These are phyloP conservation scores for Nicotiana sylvestris DNA, from an alignment of 257 asterid genomes.

Conservation along the genomic window DNA sequence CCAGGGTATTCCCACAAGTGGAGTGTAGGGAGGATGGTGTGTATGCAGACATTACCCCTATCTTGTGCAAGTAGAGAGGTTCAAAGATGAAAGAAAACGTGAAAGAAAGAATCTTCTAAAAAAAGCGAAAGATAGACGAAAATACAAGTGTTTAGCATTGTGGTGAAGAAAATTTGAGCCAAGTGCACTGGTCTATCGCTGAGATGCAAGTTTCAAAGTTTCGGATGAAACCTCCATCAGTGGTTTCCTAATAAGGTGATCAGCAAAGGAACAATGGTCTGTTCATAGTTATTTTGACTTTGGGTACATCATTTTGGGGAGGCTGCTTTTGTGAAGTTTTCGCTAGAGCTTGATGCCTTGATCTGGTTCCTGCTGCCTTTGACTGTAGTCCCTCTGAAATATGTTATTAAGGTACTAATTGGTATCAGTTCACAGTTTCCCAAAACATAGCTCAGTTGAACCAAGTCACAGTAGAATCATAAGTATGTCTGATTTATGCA, in stretches of 20 bases:
- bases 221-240: neutral
- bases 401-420: neutral
- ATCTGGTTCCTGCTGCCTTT: neutral
- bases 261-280: neutral
- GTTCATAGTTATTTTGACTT: neutral
- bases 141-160: neutral
- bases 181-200: neutral
- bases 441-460: neutral
- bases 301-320: neutral
- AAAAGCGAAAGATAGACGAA: neutral
- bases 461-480: neutral
- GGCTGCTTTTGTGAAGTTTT: slow-evolving; percentile 3
- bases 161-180: neutral
- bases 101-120: neutral
- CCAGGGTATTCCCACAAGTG: too few relatives aligned
- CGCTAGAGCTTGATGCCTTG: neutral
- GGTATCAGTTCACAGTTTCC: neutral
- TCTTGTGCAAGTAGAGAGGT: too few relatives aligned
- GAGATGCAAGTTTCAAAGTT: neutral
- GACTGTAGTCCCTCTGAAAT: neutral
- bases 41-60: too few relatives aligned
- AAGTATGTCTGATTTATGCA: neutral
- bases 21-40: too few relatives aligned
- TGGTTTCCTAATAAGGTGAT: neutral
- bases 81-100: too few relatives aligned